Evolutionary conservation across 2,329 filamentous ascomycete species (phyloP).

Genomic region (Akanthomyces dipterigenus): DNA sequence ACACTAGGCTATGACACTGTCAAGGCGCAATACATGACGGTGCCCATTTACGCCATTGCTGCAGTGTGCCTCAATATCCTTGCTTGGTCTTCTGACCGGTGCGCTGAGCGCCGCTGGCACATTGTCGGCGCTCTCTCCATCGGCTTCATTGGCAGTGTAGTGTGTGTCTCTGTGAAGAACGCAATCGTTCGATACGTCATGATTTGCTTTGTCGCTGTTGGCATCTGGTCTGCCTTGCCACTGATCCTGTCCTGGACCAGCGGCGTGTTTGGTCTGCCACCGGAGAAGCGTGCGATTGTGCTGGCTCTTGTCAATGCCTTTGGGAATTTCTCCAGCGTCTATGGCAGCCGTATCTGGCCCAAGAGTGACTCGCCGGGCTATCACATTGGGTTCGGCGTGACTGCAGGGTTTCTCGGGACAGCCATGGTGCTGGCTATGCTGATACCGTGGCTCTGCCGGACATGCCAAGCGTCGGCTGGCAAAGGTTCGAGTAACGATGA

Average conservation of each 20-base stretch:
- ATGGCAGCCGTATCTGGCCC: constrained; percentile 26
- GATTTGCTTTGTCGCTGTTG: constrained; percentile 22
- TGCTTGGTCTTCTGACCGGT: constrained; percentile 19
- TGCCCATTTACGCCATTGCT: constrained; percentile 26
- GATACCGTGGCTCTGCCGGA: constrained; percentile 17
- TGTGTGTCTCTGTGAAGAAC: constrained; percentile 18
- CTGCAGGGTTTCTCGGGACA: constrained; percentile 21
- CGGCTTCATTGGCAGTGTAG: constrained; percentile 16
- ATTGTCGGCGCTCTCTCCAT: constrained; percentile 15
- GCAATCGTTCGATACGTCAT: constrained; percentile 23
- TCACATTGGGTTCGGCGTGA: constrained; percentile 23
- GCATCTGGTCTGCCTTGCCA: constrained; percentile 21
- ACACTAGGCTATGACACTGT: constrained; percentile 38
- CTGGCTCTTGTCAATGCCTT: constrained; percentile 26
- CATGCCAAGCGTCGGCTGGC: not conserved
- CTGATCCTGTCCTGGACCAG: constrained; percentile 24
- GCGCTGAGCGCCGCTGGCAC: constrained; percentile 19
- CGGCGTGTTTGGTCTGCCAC: constrained; percentile 20
- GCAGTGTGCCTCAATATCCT: constrained; percentile 19
- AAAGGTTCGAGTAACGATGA: not conserved
- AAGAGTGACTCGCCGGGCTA: constrained; percentile 20
- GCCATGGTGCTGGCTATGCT: constrained; percentile 19
- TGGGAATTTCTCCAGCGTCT: constrained; percentile 26
- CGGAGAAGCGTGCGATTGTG: constrained; percentile 27
- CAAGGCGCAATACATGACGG: constrained; percentile 41